These are phyloP conservation scores for Xylaria sp. DNA, from an alignment of 2,329 filamentous ascomycete genomes.

Conservation along the genomic window DNA sequence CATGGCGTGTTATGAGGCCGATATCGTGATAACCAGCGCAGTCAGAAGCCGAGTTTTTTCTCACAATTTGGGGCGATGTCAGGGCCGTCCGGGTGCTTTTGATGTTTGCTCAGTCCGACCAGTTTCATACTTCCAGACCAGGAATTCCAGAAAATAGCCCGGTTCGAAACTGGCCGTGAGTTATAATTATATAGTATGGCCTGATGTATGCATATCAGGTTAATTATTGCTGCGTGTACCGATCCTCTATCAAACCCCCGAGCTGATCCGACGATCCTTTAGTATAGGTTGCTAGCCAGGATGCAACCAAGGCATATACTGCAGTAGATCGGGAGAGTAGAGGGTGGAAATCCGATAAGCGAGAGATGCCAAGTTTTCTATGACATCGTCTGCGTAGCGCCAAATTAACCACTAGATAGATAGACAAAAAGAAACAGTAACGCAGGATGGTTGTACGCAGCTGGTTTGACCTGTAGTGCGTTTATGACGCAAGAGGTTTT, in stretches of 20 bases:
- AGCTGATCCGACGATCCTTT: conserved; percentile 8
- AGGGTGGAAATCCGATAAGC: conserved; percentile 34
- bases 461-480: conserved; percentile 3
- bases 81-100: no score
- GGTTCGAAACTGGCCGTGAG: neutral
- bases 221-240: neutral
- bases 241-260: neutral
- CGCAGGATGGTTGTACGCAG: neutral
- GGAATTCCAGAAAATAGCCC: neutral
- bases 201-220: neutral
- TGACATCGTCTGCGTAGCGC: conserved; percentile 27
- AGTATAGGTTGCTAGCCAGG: neutral
- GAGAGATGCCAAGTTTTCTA: conserved; percentile 31
- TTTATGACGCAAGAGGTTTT: conserved; percentile 26
- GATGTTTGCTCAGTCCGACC: neutral
- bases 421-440: neutral
- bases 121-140: neutral
- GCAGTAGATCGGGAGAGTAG: conserved; percentile 15
- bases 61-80: no score
- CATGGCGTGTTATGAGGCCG: no score
- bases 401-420: conserved; percentile 1
- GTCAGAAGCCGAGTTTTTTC: neutral
- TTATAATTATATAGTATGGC: neutral
- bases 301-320: neutral
- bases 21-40: no score